Conservation (phyloP, 2,329 filamentous ascomycete species). For the Ophiostoma australiae region DNA sequence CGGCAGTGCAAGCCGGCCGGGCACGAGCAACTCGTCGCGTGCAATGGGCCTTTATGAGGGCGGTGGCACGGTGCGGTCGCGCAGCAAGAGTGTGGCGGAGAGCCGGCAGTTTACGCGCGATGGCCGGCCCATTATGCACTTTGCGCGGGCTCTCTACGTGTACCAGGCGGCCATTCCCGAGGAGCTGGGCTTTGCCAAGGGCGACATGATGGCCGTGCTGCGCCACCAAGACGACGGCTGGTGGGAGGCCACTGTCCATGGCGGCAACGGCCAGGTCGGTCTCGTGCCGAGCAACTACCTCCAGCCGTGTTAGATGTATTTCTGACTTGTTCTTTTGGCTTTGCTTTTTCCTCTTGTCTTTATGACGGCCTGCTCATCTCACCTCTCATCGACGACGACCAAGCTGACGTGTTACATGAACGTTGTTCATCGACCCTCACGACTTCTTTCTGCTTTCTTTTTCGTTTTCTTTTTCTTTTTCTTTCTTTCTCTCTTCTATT, state of each 20-base stretch:
- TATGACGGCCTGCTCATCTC: background rate
- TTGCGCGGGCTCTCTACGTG: constrained; percentile 87
- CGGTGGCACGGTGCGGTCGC: constrained; percentile 40
- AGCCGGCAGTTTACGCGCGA: constrained; percentile 79
- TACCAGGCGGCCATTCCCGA: constrained; percentile 94
- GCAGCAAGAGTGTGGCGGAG: constrained; percentile 85
- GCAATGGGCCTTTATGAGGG: constrained; percentile 56
- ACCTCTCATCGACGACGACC: background rate
- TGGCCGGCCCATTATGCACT: constrained; percentile 83
- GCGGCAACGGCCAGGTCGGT: constrained; percentile 54
- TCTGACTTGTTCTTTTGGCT: background rate
- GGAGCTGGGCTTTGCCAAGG: constrained; percentile 87
- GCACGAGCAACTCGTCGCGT: constrained; percentile 41
- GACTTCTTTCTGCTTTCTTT: background rate
- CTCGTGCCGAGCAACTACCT: constrained; percentile 67
- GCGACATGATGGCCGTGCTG: constrained; percentile 82
- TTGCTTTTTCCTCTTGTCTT: constrained; percentile 2
- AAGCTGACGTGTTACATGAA: background rate
- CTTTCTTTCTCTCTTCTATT: background rate
- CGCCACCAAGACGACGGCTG: constrained; percentile 95
- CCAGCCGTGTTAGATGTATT: constrained; percentile 43
- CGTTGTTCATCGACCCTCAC: background rate
- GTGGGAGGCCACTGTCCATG: constrained; percentile 96
- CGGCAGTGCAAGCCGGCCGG: constrained; percentile 42
- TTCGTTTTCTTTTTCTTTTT: no score